A percentile compares a stretch with the other conserved stretches of the same genome.
Evolutionary conservation across 192 early-diverging fungal species (phyloP).

Genomic region (Funneliformis geosporum): DNA sequence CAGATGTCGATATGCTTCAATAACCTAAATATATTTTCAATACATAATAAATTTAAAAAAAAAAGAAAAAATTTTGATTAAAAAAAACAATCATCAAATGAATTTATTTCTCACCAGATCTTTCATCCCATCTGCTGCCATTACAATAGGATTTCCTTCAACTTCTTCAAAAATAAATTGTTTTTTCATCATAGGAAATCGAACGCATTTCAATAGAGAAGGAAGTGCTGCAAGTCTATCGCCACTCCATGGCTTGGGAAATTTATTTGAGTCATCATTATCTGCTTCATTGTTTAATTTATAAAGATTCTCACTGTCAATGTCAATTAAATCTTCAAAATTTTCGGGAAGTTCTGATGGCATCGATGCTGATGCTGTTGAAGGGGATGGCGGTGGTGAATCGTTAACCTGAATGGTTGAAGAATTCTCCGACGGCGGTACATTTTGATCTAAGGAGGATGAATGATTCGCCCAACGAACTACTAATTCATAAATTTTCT

Average conservation of each 20-base stretch:
- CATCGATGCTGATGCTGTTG: conserved; percentile 1
- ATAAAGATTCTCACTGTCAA: background rate
- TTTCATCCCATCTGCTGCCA: conserved; percentile 20
- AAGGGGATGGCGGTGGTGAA: background rate
- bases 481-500: conserved; percentile 36
- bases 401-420: background rate
- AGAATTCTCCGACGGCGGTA: background rate
- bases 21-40: background rate
- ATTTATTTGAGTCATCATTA: background rate
- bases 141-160: conserved; percentile 15
- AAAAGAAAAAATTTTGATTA: too few relatives aligned
- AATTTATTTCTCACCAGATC: background rate
- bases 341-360: conserved; percentile 23
- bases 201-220: conserved; percentile 38
- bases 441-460: background rate
- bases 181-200: conserved; percentile 40
- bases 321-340: background rate
- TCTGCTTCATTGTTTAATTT: background rate
- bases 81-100: background rate
- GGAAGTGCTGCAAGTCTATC: conserved; percentile 30
- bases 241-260: conserved; percentile 27
- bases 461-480: conserved; percentile 36
- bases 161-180: conserved; percentile 37
- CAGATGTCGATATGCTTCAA: conserved; percentile 12
- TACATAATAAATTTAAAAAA: background rate